Base-by-base conservation (phyloP, 495 filamentous ascomycete genomes). In the Aspergillus carlsbadensis region DNA sequence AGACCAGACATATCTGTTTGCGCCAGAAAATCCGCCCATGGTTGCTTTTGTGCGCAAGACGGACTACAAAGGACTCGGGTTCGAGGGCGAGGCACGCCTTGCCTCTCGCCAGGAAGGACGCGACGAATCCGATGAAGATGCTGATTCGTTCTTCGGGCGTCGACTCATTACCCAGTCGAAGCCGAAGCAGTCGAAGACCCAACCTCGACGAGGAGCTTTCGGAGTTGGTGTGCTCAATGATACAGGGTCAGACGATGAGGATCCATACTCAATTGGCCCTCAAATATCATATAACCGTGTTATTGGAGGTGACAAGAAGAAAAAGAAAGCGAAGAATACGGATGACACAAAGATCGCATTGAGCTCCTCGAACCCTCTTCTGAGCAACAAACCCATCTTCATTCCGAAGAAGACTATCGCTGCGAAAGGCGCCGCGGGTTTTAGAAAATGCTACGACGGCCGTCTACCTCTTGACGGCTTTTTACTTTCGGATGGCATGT, bases 231-330 rank as follows among this genome's bases (percentile, higher is more conserved):
- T 97, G 18, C 70, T 98, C 48, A 98, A 98, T 64, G 94, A 98
- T 57, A 96, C 86, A 15, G 93, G 91, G 3, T 97, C 94, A n/a
- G 94, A 98, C 62, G 92, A 98, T 52, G 94, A 97, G 65, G 95
- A 98, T 64, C 89, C 90, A 0, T 98, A 97, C 71, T 89, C 90
- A 42, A 82, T 98, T 18, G 92, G 94, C 0, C 94, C 94, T 7
- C 85, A 85, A 64, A 92, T 96, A 66, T 90, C 87, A n/a, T 96
- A 96, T 68, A 96, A 90, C 62, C 79, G 84, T 44, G 80, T 85
- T 4, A 86, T 98, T 65, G 92, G 90, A 24, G 87, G 87, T 3
- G 88, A 92, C 47, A 95, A 91, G 67, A 93, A 91, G 76, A 89
- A 90, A 62, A 90, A 88, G 62, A 89, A 75, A 66, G 69, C 69